Percentiles rank a stretch among this genome's conserved stretches.
Evolutionary conservation across 2,329 filamentous ascomycete species (phyloP).

Genomic region (Cadophora malorum): DNA sequence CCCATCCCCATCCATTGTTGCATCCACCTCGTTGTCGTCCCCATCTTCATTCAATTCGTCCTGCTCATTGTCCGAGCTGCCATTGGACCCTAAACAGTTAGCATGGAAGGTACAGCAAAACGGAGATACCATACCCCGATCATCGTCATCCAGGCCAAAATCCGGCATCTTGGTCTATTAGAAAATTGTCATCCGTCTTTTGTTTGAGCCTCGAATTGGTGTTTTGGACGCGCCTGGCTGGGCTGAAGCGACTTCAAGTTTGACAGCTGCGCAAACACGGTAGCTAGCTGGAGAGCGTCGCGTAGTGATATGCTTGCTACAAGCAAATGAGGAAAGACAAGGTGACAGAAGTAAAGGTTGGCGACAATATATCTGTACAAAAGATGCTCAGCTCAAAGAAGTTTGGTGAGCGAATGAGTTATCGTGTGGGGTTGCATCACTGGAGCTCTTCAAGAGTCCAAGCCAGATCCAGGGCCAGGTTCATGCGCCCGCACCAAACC

Average conservation of each 20-base stretch:
- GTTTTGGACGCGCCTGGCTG: background rate
- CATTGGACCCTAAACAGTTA: slow-evolving; percentile 47
- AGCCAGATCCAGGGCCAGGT: slow-evolving; percentile 5
- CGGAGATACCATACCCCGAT: slow-evolving; percentile 37
- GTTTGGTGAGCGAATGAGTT: background rate
- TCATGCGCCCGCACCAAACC: slow-evolving; percentile 3
- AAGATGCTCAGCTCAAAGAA: background rate
- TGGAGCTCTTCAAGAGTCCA: background rate
- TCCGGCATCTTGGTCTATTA: slow-evolving; percentile 39
- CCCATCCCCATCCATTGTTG: slow-evolving; percentile 42
- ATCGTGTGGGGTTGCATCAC: background rate
- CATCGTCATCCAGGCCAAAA: slow-evolving; percentile 45
- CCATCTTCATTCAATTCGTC: slow-evolving; percentile 64
- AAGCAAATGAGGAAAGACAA: background rate
- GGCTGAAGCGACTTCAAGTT: background rate
- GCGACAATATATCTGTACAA: background rate
- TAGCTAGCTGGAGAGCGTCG: background rate
- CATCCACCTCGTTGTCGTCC: slow-evolving; percentile 47
- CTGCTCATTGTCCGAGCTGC: slow-evolving; percentile 57
- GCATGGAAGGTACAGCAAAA: background rate
- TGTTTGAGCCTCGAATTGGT: background rate
- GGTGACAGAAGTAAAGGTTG: background rate
- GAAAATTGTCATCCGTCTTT: slow-evolving; percentile 13
- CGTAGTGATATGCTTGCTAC: background rate
- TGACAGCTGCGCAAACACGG: slow-evolving; percentile 1